Conservation (phyloP, 768 basidiomycete species). For the Podaxis mareebaensis region DNA sequence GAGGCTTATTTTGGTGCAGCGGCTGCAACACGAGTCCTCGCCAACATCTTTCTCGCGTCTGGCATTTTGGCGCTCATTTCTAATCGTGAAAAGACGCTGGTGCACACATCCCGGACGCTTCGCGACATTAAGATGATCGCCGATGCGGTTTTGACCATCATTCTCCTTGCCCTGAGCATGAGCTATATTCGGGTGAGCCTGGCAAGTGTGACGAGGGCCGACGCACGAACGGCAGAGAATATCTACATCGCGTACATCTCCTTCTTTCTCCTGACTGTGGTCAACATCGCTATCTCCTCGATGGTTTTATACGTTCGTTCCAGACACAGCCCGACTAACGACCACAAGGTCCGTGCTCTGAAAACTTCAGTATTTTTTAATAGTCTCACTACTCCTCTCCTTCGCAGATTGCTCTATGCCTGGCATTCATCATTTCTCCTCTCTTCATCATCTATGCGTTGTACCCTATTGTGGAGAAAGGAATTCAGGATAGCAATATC, state of each 20-base stretch:
- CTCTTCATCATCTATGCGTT: background rate
- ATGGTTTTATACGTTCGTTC: conserved; percentile 3
- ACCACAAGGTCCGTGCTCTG: background rate
- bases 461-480: background rate
- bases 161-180: conserved; percentile 1
- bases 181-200: background rate
- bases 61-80: background rate
- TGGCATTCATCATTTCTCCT: background rate
- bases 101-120: background rate
- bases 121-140: background rate
- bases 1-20: background rate
- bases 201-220: background rate
- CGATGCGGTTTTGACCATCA: background rate
- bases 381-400: background rate
- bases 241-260: conserved; percentile 4
- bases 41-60: background rate
- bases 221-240: background rate
- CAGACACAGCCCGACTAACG: background rate
- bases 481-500: background rate
- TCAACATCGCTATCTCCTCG: background rate
- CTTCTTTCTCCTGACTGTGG: background rate
- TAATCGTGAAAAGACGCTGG: background rate
- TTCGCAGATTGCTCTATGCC: background rate
- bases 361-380: background rate
- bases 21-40: background rate